phyloP scores from a whole-genome alignment of 148 eudicot species.

The Persicaria maculosa region DNA sequence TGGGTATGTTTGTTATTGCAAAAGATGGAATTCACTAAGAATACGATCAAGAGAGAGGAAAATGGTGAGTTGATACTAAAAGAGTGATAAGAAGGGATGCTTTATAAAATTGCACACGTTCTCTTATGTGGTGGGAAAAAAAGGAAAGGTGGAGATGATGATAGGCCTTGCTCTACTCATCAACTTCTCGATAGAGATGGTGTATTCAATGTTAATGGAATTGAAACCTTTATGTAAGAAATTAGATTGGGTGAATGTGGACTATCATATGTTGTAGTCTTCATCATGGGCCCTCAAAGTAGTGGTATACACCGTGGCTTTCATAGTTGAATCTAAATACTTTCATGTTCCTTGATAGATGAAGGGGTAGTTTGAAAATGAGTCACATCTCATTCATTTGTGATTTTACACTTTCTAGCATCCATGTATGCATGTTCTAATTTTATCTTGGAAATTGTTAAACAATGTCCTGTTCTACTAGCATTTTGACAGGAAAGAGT shows the following conservation, averaged over 20 bases:
- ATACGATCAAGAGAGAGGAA: no score
- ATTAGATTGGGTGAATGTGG: conserved; percentile 88
- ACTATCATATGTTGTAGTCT: conserved; percentile 87
- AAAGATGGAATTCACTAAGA: no score
- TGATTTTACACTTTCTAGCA: background rate
- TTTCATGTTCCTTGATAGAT: background rate
- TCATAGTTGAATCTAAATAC: background rate
- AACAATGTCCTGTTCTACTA: conserved; percentile 13
- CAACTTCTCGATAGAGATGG: conserved; percentile 97
- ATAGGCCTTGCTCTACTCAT: conserved; percentile 62
- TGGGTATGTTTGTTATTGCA: no score
- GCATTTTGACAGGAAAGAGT: conserved; percentile 72
- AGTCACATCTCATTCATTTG: background rate
- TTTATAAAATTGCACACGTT: no score
- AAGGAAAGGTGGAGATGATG: conserved; percentile 39
- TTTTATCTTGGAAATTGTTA: background rate
- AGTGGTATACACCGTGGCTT: conserved; percentile 54
- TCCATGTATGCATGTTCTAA: background rate
- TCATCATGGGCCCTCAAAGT: conserved; percentile 99
- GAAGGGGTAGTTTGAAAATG: background rate
- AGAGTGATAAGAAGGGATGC: no score
- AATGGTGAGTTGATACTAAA: no score
- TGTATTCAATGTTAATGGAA: conserved; percentile 56
- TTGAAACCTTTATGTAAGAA: conserved; percentile 61
- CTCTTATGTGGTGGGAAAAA: no score